Evolutionary conservation across 139 green algal species (phyloP).

Genomic region (Tetradesmus obliquus): DNA sequence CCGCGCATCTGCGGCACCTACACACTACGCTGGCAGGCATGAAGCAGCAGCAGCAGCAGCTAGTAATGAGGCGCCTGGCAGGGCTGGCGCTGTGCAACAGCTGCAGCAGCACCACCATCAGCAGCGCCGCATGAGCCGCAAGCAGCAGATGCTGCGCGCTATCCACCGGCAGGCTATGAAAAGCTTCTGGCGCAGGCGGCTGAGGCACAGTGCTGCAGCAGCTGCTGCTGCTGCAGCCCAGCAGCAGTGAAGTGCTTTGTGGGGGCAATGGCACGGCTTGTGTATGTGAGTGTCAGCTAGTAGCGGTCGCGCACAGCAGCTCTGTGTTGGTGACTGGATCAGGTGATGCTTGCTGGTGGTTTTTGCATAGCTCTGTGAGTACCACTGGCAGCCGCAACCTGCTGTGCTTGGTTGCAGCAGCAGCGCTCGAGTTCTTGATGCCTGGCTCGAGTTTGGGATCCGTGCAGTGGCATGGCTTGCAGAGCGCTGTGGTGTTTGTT

Average conservation of each 20-base stretch:
- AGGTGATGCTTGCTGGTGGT: neutral
- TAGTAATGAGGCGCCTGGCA: neutral
- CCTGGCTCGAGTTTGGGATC: too few relatives aligned
- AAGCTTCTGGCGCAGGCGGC: neutral
- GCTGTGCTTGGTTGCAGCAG: neutral
- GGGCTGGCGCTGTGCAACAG: neutral
- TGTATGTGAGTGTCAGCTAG: neutral
- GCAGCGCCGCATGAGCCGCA: neutral
- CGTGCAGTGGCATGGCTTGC: neutral
- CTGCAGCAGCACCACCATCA: neutral
- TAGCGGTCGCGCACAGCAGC: neutral
- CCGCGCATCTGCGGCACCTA: neutral
- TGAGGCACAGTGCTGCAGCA: neutral
- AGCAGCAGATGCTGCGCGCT: constrained; percentile 43
- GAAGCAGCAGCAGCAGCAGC: neutral
- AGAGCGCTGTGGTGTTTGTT: neutral
- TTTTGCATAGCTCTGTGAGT: neutral
- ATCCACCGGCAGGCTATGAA: constrained; percentile 33
- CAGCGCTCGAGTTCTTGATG: too few relatives aligned
- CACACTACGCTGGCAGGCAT: neutral
- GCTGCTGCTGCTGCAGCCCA: neutral
- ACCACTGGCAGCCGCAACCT: neutral
- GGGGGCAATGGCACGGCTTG: neutral
- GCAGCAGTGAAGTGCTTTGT: neutral
- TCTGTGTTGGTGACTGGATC: neutral